Base-by-base conservation (phyloP, 306 rosid species). In the Prinsepia uniflora region DNA sequence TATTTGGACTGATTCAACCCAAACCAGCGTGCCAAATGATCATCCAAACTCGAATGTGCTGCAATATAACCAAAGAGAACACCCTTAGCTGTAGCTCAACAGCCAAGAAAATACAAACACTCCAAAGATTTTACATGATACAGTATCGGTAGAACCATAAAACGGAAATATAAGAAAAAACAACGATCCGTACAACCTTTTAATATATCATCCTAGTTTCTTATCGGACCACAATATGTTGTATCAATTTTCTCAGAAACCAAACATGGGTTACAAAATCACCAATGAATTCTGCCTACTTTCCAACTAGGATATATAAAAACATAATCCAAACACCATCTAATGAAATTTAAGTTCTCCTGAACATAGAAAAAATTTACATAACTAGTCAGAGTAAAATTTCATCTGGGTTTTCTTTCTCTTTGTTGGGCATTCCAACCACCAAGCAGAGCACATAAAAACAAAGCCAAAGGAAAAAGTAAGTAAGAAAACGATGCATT, bases 11-110 rank as follows among this genome's bases (percentile, higher is more conserved):
- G 99, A 78, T 95, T 88, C 78, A 95, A 78, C 67, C 99, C 99
- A 79, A 95, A 91, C 99, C 99, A 95, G 19, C 99, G 92, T 17
- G 97, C 99, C 84, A 95, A 81, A 80, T 91, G 97, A 73, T 89
- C 99, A 72, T 95, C 99, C 85, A 95, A 84, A 82, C 86, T 91
- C 14, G 97, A 91, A 80, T 95, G 99, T 13, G 91, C 99, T 95
- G 91, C 77, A 78, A 77, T 58, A 73, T 7, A 22, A 79, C 4
- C 52, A 44, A 72, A 75, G 6, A 56, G 10, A 9, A 4, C 6
- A 3, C 20, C 64, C 5, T 56, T 36, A 44, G 40, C n/a, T 15
- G n/a, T 1, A n/a, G 52, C 24, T 69, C 64, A 69, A 12, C 20
- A 7, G 39, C 4, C 8, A 30, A 13, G 49, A 22, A 71, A 63